Percentiles rank a stretch among this genome's conserved stretches.
Conservation (phyloP, 306 rosid genomes). For the Benincasa hispida region DNA sequence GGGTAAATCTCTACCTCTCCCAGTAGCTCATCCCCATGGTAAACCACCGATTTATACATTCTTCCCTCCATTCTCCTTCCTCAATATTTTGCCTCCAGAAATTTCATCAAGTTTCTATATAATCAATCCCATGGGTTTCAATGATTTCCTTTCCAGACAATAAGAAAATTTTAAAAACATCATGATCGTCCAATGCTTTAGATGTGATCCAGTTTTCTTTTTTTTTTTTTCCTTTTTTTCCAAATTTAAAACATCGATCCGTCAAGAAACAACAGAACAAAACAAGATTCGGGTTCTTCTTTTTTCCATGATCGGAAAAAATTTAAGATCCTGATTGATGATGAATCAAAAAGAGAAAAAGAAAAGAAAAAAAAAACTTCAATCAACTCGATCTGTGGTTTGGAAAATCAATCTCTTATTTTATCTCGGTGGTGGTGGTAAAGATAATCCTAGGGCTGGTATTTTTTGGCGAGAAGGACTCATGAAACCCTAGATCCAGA, state of each 20-base stretch:
- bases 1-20: slow-evolving; percentile 88
- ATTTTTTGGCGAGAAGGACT: slow-evolving; percentile 16
- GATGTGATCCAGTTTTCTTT: slow-evolving; percentile 38
- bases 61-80: slow-evolving; percentile 19
- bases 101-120: slow-evolving; percentile 30
- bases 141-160: slow-evolving; percentile 17
- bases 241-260: slow-evolving; percentile 28
- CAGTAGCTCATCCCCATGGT: slow-evolving; percentile 70
- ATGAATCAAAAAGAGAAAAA: background rate
- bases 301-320: slow-evolving; percentile 21
- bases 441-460: slow-evolving; percentile 47
- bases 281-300: slow-evolving; percentile 17
- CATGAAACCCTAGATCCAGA: slow-evolving; percentile 95
- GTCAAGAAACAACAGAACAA: slow-evolving; percentile 3
- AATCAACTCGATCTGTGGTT: slow-evolving; percentile 1
- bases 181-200: slow-evolving; percentile 42
- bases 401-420: slow-evolving; percentile 2
- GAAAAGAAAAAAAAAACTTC: no score
- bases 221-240: slow-evolving; percentile 17
- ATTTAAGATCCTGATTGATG: slow-evolving; percentile 59
- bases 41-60: slow-evolving; percentile 81
- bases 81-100: slow-evolving; percentile 14
- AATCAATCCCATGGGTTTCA: slow-evolving; percentile 20
- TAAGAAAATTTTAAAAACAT: slow-evolving; percentile 4
- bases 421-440: slow-evolving; percentile 13